Evolutionary conservation across 768 basidiomycete species (phyloP), one percentile per base, ranked within the genome.

Genomic region (Psilocybe subaeruginosa): DNA sequence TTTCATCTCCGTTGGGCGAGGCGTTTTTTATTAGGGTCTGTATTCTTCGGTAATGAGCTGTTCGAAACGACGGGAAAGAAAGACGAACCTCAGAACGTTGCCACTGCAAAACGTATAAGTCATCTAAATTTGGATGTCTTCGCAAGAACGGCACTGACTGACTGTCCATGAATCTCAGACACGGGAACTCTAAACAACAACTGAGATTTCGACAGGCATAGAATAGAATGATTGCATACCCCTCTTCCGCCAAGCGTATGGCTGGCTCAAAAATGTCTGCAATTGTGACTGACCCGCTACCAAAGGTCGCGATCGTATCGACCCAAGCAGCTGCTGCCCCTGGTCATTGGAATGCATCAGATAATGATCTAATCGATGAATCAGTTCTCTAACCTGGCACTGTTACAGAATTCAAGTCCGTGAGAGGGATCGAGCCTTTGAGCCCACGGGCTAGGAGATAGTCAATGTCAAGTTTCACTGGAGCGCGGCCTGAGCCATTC

Each of bases 301-400:
- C 97, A 56, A 97, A 87, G 41, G 79, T 77, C 61, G 92, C 85
- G 35, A 98, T 81, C 0, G 95, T 92, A 73, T 98, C 97, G 16
- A 92, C 80, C 96, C 97, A 99, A 14, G 95, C 95, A 35, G 95
- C 92, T 3, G 96, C 93, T n/a, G 92, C 91, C 54, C 97, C 95
- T 85, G 70, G 67, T 31, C 37, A 49, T 59, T 5, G 14, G 35
- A 39, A 45, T 19, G 23, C 23, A 2, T 33, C 3, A 39, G 54
- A 27, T 19, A 19, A 3, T 19, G 27, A 39, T 35, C 53, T n/a
- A n/a, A 3, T 12, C 16, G 52, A 14, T 35, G n/a, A 29, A 19
- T 27, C 23, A 23, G 16, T 19, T 31, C 50, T 60, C 50, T 60
- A 16, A 73, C 91, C 91, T 67, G 92, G 92, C 11, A 94, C 92